These are phyloP conservation scores for Phialophora verrucosa DNA, from an alignment of 2,329 filamentous ascomycete genomes.

Conservation along the genomic window DNA sequence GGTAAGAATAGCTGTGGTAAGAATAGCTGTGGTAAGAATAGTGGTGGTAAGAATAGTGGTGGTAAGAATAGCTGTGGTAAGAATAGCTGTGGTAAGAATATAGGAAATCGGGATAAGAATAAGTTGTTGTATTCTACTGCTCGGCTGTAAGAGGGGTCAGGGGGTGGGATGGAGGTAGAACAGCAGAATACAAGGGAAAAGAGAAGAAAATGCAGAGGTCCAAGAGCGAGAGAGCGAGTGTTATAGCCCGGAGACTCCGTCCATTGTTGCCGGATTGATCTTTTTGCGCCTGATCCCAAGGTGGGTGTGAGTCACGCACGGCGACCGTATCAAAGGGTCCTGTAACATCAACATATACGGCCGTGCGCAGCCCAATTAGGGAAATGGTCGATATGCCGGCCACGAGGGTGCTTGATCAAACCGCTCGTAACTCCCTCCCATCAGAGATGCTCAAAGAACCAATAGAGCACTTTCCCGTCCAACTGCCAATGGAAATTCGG, in stretches of 20 bases:
- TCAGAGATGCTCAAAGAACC: neutral
- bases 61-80: too few species aligned
- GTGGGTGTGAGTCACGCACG: too few species aligned
- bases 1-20: constrained; percentile 1
- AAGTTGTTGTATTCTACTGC: neutral
- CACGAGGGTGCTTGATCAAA: neutral
- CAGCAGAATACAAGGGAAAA: neutral
- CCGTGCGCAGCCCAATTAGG: too few species aligned
- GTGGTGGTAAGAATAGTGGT: too few species aligned
- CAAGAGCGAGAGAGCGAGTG: neutral
- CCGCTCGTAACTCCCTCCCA: neutral
- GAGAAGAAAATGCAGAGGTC: neutral
- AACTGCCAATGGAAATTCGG: neutral
- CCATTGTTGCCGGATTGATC: too few species aligned
- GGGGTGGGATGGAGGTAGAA: neutral
- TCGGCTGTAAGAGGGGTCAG: neutral
- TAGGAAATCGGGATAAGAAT: neutral
- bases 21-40: constrained; percentile 1
- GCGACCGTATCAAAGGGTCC: too few species aligned
- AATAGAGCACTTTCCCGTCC: neutral
- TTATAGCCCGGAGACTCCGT: too few species aligned
- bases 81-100: neutral
- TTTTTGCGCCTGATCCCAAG: too few species aligned
- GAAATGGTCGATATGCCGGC: too few species aligned
- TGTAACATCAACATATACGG: neutral